Conservation (phyloP, 1,139 yeast genomes). For the Magnusiomyces starmeri region DNA sequence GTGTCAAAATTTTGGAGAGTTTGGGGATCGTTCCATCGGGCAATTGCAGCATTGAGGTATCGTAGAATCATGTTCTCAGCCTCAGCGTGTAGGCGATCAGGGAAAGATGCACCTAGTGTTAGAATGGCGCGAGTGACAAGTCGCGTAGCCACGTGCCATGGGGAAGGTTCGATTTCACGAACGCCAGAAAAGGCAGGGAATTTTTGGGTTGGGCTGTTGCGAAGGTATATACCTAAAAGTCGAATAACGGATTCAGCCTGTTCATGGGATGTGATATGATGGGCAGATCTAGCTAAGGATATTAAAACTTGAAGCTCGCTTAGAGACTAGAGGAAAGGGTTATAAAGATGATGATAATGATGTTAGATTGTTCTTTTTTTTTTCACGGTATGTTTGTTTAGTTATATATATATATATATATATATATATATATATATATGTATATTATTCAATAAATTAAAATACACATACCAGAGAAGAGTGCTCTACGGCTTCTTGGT, state of each 20-base stretch:
- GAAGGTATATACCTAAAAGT: constrained; percentile 51
- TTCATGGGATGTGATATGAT: constrained; percentile 36
- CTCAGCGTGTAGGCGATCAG: constrained; percentile 17
- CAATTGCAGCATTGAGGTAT: constrained; percentile 30
- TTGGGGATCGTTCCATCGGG: constrained; percentile 2
- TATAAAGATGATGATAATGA: background rate
- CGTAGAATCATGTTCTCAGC: constrained; percentile 7
- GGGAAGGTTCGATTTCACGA: constrained; percentile 39
- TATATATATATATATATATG: too few species aligned
- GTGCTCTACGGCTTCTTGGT: constrained; percentile 13
- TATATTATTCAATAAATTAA: background rate
- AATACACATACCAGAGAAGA: constrained; percentile 24
- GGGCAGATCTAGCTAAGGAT: constrained; percentile 55
- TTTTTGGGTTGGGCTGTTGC: constrained; percentile 51
- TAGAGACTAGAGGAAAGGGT: constrained; percentile 20
- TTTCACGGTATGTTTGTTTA: too few species aligned
- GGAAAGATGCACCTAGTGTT: constrained; percentile 37
- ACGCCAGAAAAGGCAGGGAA: constrained; percentile 42
- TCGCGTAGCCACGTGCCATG: constrained; percentile 41
- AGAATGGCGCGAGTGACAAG: constrained; percentile 35
- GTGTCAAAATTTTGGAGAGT: constrained; percentile 31
- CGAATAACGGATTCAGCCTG: constrained; percentile 49
- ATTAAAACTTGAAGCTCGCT: constrained; percentile 66
- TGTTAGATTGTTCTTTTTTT: constrained; percentile 5
- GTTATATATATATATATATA: too few species aligned